These are phyloP conservation scores for Fraxinus anomala DNA, from an alignment of 257 asterid species.

Conservation along the genomic window DNA sequence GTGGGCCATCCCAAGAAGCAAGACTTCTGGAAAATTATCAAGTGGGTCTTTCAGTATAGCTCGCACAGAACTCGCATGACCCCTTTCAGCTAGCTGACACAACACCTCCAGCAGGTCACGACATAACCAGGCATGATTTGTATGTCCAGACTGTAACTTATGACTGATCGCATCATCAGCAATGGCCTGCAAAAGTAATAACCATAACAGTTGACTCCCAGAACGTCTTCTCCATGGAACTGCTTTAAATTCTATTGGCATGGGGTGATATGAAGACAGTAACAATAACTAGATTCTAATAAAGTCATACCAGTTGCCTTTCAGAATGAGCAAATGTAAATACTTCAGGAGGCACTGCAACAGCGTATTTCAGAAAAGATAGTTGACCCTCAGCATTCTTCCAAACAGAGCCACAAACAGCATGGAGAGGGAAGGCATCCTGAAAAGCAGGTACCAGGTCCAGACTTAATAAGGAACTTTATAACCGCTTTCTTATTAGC, in stretches of 20 bases:
- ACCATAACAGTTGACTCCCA: not conserved
- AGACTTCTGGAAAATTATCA: slow-evolving; percentile 52
- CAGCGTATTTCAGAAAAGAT: slow-evolving; percentile 84
- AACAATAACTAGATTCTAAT: slow-evolving; percentile 6
- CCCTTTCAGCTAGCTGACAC: slow-evolving; percentile 62
- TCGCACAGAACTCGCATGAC: slow-evolving; percentile 53
- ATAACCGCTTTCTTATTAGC: not conserved
- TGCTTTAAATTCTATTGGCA: not conserved
- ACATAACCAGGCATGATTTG: slow-evolving; percentile 56
- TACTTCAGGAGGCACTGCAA: slow-evolving; percentile 75
- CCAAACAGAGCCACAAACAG: slow-evolving; percentile 92
- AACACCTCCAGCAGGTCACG: slow-evolving; percentile 72
- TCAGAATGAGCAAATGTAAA: slow-evolving; percentile 83
- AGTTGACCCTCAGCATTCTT: slow-evolving; percentile 96
- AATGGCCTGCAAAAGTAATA: slow-evolving; percentile 33
- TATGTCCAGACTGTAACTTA: slow-evolving; percentile 39
- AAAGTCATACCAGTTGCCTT: slow-evolving; percentile 70
- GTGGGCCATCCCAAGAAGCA: slow-evolving; percentile 60
- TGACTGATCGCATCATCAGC: slow-evolving; percentile 40
- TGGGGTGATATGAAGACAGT: slow-evolving; percentile 8
- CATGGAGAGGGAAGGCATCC: slow-evolving; percentile 93
- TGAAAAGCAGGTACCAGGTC: slow-evolving; percentile 29
- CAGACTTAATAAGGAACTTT: not conserved
- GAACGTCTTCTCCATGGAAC: not conserved
- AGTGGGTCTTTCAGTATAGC: slow-evolving; percentile 51